Evolutionary conservation across 352 stramenopile species (phyloP).

Genomic region (Aphanomyces euteiches): DNA sequence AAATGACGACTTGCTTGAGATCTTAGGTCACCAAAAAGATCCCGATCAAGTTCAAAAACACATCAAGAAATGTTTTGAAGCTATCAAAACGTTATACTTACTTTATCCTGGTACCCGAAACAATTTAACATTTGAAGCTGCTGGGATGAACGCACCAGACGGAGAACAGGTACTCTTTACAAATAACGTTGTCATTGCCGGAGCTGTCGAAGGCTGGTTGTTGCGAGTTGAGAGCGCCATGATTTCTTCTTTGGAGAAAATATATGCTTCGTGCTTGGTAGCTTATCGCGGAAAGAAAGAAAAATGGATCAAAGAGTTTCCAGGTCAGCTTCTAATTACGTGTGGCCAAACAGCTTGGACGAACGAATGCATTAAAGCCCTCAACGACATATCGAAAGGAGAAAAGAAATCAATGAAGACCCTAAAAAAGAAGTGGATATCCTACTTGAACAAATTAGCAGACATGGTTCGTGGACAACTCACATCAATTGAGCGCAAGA

Average conservation of each 20-base stretch:
- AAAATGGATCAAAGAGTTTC: conserved; percentile 93
- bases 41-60: conserved; percentile 87
- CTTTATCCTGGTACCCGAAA: conserved; percentile 58
- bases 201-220: conserved; percentile 89
- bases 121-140: conserved; percentile 85
- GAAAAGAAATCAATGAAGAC: conserved; percentile 90
- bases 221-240: conserved; percentile 79
- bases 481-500: conserved; percentile 88
- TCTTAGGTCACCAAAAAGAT: conserved; percentile 83
- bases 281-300: conserved; percentile 92
- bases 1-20: conserved; percentile 86
- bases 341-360: conserved; percentile 91
- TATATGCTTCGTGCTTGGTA: conserved; percentile 79
- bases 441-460: conserved; percentile 91
- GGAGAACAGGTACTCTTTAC: conserved; percentile 83
- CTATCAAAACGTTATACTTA: conserved; percentile 77
- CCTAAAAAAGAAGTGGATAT: conserved; percentile 93
- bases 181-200: conserved; percentile 83
- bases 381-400: conserved; percentile 86
- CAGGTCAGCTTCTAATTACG: conserved; percentile 90
- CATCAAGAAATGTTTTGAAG: conserved; percentile 91
- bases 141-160: conserved; percentile 87
- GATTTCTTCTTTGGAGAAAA: conserved; percentile 79
- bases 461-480: conserved; percentile 91
- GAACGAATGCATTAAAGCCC: conserved; percentile 90